phyloP scores from a whole-genome alignment of 2,329 filamentous ascomycete genomes.

The Stagonosporopsis vannaccii region DNA sequence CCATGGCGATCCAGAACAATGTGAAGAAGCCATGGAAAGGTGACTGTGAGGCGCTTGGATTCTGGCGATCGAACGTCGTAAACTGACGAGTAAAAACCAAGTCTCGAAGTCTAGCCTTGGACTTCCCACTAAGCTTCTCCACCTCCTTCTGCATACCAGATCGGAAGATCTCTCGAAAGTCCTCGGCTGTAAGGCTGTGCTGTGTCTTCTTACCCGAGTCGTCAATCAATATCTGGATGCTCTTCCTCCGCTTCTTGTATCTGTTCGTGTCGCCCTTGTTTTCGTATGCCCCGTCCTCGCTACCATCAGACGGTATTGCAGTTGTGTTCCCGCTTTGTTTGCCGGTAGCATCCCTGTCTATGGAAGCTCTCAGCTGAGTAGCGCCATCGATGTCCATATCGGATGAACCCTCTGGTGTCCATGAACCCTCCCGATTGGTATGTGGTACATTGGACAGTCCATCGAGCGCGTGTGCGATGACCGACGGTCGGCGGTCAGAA shows the following conservation, averaged over 20 bases:
- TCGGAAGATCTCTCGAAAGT: conserved; percentile 57
- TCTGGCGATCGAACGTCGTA: conserved; percentile 77
- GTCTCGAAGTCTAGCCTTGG: conserved; percentile 57
- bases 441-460: conserved; percentile 34
- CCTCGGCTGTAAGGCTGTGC: conserved; percentile 59
- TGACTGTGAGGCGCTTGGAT: conserved; percentile 68
- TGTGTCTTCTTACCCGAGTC: conserved; percentile 55
- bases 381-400: conserved; percentile 52
- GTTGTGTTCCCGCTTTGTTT: conserved; percentile 39
- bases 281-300: conserved; percentile 19
- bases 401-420: conserved; percentile 37
- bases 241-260: conserved; percentile 44
- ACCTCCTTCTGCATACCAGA: conserved; percentile 54
- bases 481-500: conserved; percentile 20
- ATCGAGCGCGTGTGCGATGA: conserved; percentile 38
- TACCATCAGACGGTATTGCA: conserved; percentile 36
- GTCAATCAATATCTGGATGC: conserved; percentile 57
- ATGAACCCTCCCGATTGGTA: conserved; percentile 31
- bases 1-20: conserved; percentile 77
- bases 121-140: conserved; percentile 40
- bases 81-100: conserved; percentile 77
- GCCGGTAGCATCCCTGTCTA: conserved; percentile 47
- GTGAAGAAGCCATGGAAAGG: conserved; percentile 83
- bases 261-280: conserved; percentile 10
- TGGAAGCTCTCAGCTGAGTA: conserved; percentile 47